These are phyloP conservation scores for Linanthus parryae DNA, from an alignment of 148 eudicot genomes.

Conservation along the genomic window DNA sequence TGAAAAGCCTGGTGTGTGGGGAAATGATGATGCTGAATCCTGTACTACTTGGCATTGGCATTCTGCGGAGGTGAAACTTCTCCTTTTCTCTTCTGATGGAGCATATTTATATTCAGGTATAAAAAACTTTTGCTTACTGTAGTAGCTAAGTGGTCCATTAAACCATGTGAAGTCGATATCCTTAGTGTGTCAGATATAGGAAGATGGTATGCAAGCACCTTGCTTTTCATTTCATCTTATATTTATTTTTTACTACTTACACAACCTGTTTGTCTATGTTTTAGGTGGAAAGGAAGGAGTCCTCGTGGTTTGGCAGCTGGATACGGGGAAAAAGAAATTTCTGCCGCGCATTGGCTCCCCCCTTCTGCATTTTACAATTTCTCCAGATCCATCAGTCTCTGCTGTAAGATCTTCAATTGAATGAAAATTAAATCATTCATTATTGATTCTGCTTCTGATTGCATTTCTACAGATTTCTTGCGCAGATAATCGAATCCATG, in stretches of 20 bases:
- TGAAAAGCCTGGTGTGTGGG: conserved; percentile 79
- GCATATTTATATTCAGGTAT: conserved; percentile 91
- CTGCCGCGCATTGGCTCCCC: conserved; percentile 85
- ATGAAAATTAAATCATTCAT: not conserved
- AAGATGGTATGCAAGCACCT: not conserved
- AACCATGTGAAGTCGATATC: too few relatives aligned
- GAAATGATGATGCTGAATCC: conserved; percentile 75
- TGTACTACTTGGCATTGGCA: conserved; percentile 99
- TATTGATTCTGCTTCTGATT: conserved; percentile 12
- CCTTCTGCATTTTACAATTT: conserved; percentile 52
- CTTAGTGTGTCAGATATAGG: not conserved
- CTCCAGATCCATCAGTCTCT: conserved; percentile 71
- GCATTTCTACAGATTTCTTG: conserved; percentile 65
- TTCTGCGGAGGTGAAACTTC: conserved; percentile 74
- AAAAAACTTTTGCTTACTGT: too few relatives aligned
- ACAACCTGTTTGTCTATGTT: conserved; percentile 11
- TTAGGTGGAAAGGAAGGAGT: conserved; percentile 96
- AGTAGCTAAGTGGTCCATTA: too few relatives aligned
- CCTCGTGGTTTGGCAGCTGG: conserved; percentile 94
- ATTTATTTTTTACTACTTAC: not conserved
- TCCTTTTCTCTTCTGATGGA: conserved; percentile 90
- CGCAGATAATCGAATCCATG: conserved; percentile 75
- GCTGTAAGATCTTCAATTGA: conserved; percentile 40
- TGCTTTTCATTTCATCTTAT: not conserved
- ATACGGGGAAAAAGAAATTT: conserved; percentile 81